phyloP scores from a whole-genome alignment of 352 stramenopile species.

The Pythium coloratum region DNA sequence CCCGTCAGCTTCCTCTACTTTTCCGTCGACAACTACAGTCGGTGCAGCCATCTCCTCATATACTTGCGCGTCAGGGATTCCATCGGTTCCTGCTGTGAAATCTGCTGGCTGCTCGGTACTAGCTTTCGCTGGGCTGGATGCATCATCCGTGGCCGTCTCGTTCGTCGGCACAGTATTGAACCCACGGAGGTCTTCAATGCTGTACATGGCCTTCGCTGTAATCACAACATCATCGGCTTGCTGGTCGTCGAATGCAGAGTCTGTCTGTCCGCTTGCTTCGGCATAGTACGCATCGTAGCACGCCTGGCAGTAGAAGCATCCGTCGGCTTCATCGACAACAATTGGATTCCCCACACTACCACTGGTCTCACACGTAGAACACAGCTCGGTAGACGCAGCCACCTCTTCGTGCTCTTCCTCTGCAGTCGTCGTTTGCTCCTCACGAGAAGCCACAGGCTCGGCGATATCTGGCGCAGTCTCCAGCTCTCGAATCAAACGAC shows the following conservation, averaged over 20 bases:
- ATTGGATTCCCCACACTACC: constrained; percentile 25
- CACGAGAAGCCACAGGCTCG: neutral
- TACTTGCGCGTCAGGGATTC: too few relatives aligned
- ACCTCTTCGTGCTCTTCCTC: neutral
- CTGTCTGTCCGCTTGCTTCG: neutral
- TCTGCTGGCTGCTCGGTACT: too few relatives aligned
- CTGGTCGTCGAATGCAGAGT: neutral
- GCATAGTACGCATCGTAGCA: constrained; percentile 78
- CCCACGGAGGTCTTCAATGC: too few relatives aligned
- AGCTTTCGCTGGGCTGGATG: too few relatives aligned
- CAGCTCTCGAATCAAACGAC: constrained; percentile 5
- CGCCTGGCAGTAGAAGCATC: constrained; percentile 59
- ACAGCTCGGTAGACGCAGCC: constrained; percentile 16
- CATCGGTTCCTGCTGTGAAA: too few relatives aligned
- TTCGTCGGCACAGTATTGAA: too few relatives aligned
- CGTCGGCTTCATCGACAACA: constrained; percentile 62
- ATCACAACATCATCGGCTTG: neutral
- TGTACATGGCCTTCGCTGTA: neutral
- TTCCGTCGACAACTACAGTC: too few relatives aligned
- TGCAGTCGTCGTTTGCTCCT: neutral
- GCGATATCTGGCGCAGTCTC: neutral
- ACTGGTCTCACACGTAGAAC: constrained; percentile 49
- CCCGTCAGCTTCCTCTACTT: too few relatives aligned
- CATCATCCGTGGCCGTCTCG: too few relatives aligned
- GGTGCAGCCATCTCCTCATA: too few relatives aligned